Evolutionary conservation across 2,329 filamentous ascomycete genomes (phyloP), one percentile per base, ranked within the genome.

Genomic region (Exophiala sp.): DNA sequence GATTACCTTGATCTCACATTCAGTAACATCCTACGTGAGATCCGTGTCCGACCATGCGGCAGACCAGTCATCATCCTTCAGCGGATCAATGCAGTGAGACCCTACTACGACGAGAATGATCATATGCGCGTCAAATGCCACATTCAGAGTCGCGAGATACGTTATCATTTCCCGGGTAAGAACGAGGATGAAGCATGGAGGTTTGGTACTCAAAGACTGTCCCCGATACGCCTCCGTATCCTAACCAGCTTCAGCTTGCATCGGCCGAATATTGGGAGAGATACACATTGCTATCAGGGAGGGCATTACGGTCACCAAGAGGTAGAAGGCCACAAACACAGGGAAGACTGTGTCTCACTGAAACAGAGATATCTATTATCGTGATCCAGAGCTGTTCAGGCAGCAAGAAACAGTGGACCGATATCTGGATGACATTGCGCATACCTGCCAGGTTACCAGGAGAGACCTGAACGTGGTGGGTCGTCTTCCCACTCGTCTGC

Each of bases 341-440:
- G n/a, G 43, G 18, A 14, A 22, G 24, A 19, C n/a, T 59, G 5
- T 44, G 24, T 2, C 45, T 48, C 10, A 44, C 27, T 21, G 22
- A 24, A 29, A 27, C 16, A 82, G 81, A 54, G 81, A 83, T 56
- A 76, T 84, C 23, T 84, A 79, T 59, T 84, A 84, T 60, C 74
- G 73, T 43, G 78, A 83, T 53, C 78, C 80, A 1, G 70, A 71
- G 34, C 70, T 81, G 7, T 84, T 83, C 59, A 70, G 72, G 34
- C 76, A 73, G 30, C 81, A 84, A 58, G 60, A 65, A 11, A 67
- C 75, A 1, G 79, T 84, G 2, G 76, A 83, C 62, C 69, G 68
- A 43, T 77, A 77, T 46, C 69, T 83, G 9, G 81, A 84, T 60
- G 78, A 81, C 55, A 68, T 84, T 46, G 79, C 80, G 1, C 75